Percentiles rank a stretch among this genome's conserved stretches.
Evolutionary conservation across 2,329 filamentous ascomycete genomes (phyloP).

Genomic region (Neoscytalidium dimidiatum): DNA sequence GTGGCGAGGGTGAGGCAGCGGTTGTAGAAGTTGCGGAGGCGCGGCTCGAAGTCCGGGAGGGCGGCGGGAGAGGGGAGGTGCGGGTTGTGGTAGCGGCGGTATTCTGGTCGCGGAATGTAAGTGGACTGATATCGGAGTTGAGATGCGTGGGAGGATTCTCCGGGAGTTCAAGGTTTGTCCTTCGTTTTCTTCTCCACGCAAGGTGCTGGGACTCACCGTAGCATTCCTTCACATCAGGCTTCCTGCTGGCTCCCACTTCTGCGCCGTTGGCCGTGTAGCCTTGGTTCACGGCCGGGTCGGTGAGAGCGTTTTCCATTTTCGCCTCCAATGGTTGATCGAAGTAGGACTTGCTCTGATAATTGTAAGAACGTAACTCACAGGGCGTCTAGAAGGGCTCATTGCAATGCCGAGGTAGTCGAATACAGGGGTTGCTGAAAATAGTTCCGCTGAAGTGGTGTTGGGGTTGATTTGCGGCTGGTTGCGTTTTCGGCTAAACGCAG

Average conservation of each 20-base stretch:
- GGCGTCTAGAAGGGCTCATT: too few relatives aligned
- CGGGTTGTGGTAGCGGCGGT: conserved; percentile 60
- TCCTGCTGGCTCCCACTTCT: conserved; percentile 39
- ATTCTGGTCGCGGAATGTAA: conserved; percentile 49
- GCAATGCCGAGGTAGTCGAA: too few relatives aligned
- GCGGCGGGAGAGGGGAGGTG: conserved; percentile 64
- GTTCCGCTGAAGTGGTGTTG: too few relatives aligned
- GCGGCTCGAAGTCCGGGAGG: conserved; percentile 58
- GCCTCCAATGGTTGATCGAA: conserved; percentile 39
- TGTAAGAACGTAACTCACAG: too few relatives aligned
- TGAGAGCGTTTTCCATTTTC: conserved; percentile 42
- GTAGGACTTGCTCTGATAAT: conserved; percentile 38
- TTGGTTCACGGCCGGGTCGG: conserved; percentile 48
- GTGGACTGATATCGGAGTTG: too few relatives aligned
- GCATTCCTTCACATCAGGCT: conserved; percentile 56
- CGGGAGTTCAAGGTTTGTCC: too few relatives aligned
- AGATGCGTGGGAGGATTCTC: too few relatives aligned
- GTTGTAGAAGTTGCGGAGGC: conserved; percentile 75
- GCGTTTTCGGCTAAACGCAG: neutral
- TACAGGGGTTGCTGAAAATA: too few relatives aligned
- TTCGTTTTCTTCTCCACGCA: neutral
- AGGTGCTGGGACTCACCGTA: conserved; percentile 36
- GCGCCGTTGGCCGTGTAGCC: conserved; percentile 50
- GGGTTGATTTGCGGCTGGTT: too few relatives aligned
- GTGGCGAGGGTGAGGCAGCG: conserved; percentile 73